A percentile compares a stretch with the other conserved stretches of the same genome.
These are phyloP conservation scores for Wickerhamiella alocasiicola DNA, from an alignment of 805 yeast species.

Conservation along the genomic window DNA sequence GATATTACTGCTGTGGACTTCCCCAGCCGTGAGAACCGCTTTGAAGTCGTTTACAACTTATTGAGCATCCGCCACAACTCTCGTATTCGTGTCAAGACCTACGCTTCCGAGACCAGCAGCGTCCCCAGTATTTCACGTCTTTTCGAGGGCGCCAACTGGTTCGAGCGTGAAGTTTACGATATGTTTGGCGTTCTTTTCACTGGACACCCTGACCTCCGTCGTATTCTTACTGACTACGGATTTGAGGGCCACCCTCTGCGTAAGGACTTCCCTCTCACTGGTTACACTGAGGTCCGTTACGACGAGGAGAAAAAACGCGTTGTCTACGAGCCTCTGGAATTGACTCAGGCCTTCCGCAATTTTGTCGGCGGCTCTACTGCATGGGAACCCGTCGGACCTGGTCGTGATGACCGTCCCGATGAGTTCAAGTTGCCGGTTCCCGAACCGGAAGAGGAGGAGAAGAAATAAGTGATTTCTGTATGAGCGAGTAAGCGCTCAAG, in stretches of 20 bases:
- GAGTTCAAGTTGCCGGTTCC: conserved; percentile 73
- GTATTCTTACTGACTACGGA: conserved; percentile 85
- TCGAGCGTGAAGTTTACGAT: conserved; percentile 80
- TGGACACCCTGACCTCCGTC: conserved; percentile 78
- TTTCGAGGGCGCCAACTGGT: conserved; percentile 79
- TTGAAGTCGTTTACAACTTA: conserved; percentile 76
- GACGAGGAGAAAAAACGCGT: conserved; percentile 86
- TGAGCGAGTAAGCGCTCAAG: no score
- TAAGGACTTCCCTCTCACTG: conserved; percentile 87
- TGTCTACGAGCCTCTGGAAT: conserved; percentile 79
- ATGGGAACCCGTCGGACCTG: conserved; percentile 88
- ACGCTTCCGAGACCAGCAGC: conserved; percentile 68
- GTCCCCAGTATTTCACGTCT: conserved; percentile 69
- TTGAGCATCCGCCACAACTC: conserved; percentile 74
- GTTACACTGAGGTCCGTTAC: conserved; percentile 80
- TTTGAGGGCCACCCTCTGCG: conserved; percentile 86
- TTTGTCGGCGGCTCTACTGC: conserved; percentile 78
- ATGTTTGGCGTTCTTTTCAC: conserved; percentile 79
- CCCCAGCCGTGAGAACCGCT: conserved; percentile 72
- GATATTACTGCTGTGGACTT: conserved; percentile 81
- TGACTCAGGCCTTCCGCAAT: conserved; percentile 87
- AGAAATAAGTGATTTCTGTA: conserved; percentile 23
- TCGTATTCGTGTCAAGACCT: conserved; percentile 78
- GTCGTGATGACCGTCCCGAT: conserved; percentile 71
- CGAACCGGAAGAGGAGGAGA: conserved; percentile 46